phyloP scores from a whole-genome alignment of 768 basidiomycete species.

The Roridomyces roridus region DNA sequence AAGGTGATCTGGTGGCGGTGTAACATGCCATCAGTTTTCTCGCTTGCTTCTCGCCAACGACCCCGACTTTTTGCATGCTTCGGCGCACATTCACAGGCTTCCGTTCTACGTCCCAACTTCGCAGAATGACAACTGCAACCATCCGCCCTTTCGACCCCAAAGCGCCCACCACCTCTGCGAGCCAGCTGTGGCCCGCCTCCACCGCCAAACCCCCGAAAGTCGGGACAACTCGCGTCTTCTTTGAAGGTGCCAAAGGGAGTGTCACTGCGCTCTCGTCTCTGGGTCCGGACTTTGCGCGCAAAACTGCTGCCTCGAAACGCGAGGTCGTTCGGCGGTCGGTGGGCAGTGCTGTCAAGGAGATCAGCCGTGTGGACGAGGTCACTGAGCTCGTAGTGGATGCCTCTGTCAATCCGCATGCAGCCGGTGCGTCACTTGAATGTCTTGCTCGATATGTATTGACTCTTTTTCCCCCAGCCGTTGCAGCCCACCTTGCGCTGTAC shows the following conservation, averaged over 20 bases:
- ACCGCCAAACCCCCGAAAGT: slow-evolving; percentile 60
- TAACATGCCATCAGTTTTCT: too few species aligned
- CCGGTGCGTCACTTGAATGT: slow-evolving; percentile 53
- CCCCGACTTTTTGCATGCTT: slow-evolving; percentile 17
- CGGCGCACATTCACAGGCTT: background rate
- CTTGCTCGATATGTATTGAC: background rate
- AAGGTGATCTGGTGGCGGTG: too few species aligned
- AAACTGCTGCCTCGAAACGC: slow-evolving; percentile 53
- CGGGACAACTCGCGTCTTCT: slow-evolving; percentile 71
- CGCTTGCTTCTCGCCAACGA: too few species aligned
- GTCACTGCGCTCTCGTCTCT: slow-evolving; percentile 64
- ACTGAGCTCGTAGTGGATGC: slow-evolving; percentile 70
- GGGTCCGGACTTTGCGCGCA: slow-evolving; percentile 57
- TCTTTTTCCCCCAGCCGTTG: slow-evolving; percentile 68
- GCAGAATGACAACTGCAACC: slow-evolving; percentile 59
- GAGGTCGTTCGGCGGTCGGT: slow-evolving; percentile 76
- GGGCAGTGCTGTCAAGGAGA: slow-evolving; percentile 73
- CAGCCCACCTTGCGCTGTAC: slow-evolving; percentile 75
- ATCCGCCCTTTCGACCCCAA: slow-evolving; percentile 64
- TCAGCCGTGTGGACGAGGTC: slow-evolving; percentile 66
- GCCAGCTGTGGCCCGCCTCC: slow-evolving; percentile 57
- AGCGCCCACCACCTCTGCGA: slow-evolving; percentile 34
- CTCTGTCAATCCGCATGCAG: slow-evolving; percentile 74
- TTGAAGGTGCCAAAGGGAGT: slow-evolving; percentile 50
- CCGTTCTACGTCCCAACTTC: background rate